Evolutionary conservation across 2,329 filamentous ascomycete species (phyloP).

Genomic region (Aspergillus sp.): DNA sequence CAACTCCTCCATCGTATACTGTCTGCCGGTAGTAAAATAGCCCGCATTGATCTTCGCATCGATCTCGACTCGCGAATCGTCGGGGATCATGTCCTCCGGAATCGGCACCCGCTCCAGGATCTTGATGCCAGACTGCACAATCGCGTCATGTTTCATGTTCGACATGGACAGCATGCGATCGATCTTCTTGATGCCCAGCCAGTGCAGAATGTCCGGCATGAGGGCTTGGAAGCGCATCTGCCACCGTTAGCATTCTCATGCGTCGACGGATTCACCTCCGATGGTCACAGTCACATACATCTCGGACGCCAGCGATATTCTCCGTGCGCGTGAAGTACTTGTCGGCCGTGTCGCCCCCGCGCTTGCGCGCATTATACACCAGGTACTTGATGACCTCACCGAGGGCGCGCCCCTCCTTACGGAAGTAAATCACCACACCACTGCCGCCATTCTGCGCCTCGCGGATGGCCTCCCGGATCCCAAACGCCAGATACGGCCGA

Average conservation of each 20-base stretch:
- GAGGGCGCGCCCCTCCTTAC: conserved; percentile 91
- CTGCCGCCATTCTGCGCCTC: conserved; percentile 92
- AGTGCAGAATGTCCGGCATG: conserved; percentile 97
- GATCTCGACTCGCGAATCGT: conserved; percentile 95
- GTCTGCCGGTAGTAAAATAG: conserved; percentile 82
- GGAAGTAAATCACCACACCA: conserved; percentile 97
- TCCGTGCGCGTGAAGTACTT: conserved; percentile 94
- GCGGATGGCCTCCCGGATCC: conserved; percentile 95
- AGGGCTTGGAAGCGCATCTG: conserved; percentile 96
- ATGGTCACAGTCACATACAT: conserved; percentile 24
- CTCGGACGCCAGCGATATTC: conserved; percentile 95
- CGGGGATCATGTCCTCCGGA: conserved; percentile 89
- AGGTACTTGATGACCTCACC: conserved; percentile 90
- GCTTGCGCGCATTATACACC: conserved; percentile 59
- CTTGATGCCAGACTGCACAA: conserved; percentile 57
- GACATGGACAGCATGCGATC: conserved; percentile 99
- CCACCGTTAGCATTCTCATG: conserved; percentile 10
- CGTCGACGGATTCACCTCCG: neutral
- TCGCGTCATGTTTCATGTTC: conserved; percentile 63
- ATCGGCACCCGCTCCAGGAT: conserved; percentile 90
- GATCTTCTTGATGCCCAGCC: conserved; percentile 98
- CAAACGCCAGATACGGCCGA: conserved; percentile 86
- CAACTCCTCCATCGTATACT: conserved; percentile 84
- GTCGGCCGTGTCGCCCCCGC: conserved; percentile 37
- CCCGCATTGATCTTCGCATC: conserved; percentile 96